Evolutionary conservation across 2,329 filamentous ascomycete species (phyloP).

Genomic region (Stagonosporopsis cucurbitacearum): DNA sequence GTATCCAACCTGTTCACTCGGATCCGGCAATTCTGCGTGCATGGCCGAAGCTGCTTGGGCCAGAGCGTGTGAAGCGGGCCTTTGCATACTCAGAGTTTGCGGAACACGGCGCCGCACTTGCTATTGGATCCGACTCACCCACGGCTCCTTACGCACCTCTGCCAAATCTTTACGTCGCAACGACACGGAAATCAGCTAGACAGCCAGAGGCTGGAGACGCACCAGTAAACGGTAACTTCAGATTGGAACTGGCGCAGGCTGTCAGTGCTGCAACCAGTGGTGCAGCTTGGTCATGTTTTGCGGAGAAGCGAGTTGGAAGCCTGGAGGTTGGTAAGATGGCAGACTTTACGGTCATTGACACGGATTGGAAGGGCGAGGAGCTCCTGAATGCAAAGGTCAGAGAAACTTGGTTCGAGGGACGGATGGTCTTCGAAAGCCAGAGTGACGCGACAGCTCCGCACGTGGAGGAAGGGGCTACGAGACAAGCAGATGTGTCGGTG

Average conservation of each 20-base stretch:
- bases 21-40: slow-evolving; percentile 71
- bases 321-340: slow-evolving; percentile 61
- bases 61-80: slow-evolving; percentile 61
- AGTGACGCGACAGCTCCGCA: not conserved
- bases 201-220: slow-evolving; percentile 52
- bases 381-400: slow-evolving; percentile 56
- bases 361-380: slow-evolving; percentile 57
- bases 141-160: slow-evolving; percentile 64
- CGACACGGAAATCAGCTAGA: slow-evolving; percentile 62
- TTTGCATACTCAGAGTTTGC: slow-evolving; percentile 71
- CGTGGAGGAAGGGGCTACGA: slow-evolving; percentile 4
- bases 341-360: slow-evolving; percentile 64
- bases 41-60: slow-evolving; percentile 65
- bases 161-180: slow-evolving; percentile 65
- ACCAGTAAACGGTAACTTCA: slow-evolving; percentile 61
- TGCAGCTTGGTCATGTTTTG: slow-evolving; percentile 65
- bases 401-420: slow-evolving; percentile 63
- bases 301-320: slow-evolving; percentile 61
- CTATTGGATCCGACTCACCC: slow-evolving; percentile 66
- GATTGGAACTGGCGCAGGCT: slow-evolving; percentile 61
- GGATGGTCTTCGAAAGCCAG: slow-evolving; percentile 29
- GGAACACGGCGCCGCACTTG: slow-evolving; percentile 59
- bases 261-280: slow-evolving; percentile 62
- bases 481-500: slow-evolving; percentile 4
- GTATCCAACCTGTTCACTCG: slow-evolving; percentile 91